These are phyloP conservation scores for Ambrosiella beaveri DNA, from an alignment of 2,329 filamentous ascomycete species.

Conservation along the genomic window DNA sequence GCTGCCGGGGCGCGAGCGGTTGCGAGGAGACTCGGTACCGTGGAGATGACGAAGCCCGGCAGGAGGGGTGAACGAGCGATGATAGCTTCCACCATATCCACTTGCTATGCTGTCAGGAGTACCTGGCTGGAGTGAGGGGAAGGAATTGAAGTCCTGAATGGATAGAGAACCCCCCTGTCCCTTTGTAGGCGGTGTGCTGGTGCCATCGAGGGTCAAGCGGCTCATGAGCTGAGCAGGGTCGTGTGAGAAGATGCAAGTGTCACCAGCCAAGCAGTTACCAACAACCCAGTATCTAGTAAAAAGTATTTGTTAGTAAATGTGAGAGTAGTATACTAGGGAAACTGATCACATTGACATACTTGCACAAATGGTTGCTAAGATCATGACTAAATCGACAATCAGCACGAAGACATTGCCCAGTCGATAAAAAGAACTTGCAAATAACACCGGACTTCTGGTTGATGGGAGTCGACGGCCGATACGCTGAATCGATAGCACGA, in stretches of 20 bases:
- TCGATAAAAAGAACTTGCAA: slow-evolving; percentile 93
- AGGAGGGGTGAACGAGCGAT: slow-evolving; percentile 43
- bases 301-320: neutral
- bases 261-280: slow-evolving; percentile 84
- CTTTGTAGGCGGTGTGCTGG: slow-evolving; percentile 41
- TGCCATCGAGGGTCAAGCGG: slow-evolving; percentile 57
- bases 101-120: slow-evolving; percentile 37
- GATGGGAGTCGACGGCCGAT: slow-evolving; percentile 59
- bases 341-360: slow-evolving; percentile 42
- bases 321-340: neutral
- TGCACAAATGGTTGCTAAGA: slow-evolving; percentile 90
- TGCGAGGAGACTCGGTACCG: slow-evolving; percentile 43
- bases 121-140: slow-evolving; percentile 54
- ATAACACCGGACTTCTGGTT: slow-evolving; percentile 72
- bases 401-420: slow-evolving; percentile 83
- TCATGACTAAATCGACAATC: slow-evolving; percentile 97
- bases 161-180: slow-evolving; percentile 49
- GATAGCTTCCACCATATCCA: slow-evolving; percentile 26
- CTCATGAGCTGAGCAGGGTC: slow-evolving; percentile 77
- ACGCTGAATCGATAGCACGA: slow-evolving; percentile 67
- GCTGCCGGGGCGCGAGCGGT: slow-evolving; percentile 70
- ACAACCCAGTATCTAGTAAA: slow-evolving; percentile 71
- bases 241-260: slow-evolving; percentile 92
- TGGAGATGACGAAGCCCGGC: slow-evolving; percentile 52
- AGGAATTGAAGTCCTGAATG: slow-evolving; percentile 68